These are phyloP conservation scores for Rutstroemia sp. DNA, from an alignment of 2,329 filamentous ascomycete genomes.

Conservation along the genomic window DNA sequence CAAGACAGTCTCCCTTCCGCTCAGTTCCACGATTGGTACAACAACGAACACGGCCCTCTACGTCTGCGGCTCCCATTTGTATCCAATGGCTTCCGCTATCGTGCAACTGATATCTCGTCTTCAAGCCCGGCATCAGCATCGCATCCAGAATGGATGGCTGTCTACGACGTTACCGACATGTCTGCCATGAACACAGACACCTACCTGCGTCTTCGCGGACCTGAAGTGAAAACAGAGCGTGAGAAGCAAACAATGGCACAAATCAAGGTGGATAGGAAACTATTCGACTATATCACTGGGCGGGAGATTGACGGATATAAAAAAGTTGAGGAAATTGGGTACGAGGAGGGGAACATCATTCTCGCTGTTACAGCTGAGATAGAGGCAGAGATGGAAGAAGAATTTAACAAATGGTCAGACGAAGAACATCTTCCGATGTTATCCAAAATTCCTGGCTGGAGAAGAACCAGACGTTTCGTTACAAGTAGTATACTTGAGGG, in stretches of 20 bases:
- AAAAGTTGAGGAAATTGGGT: conserved; percentile 52
- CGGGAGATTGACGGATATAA: conserved; percentile 49
- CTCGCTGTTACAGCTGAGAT: conserved; percentile 51
- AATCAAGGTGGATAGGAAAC: conserved; percentile 60
- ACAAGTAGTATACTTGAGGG: conserved; percentile 54
- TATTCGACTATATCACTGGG: conserved; percentile 60
- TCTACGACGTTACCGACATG: conserved; percentile 78
- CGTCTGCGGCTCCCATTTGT: conserved; percentile 71
- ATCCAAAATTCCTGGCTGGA: conserved; percentile 70
- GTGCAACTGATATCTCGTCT: conserved; percentile 47
- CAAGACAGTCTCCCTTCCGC: conserved; percentile 49
- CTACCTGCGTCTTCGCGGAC: conserved; percentile 59
- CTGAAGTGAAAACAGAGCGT: conserved; percentile 46
- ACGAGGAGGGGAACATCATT: conserved; percentile 52
- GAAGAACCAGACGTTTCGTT: conserved; percentile 63
- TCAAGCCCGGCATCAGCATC: conserved; percentile 25
- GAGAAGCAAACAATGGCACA: conserved; percentile 56
- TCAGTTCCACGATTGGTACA: conserved; percentile 89
- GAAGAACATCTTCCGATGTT: conserved; percentile 70
- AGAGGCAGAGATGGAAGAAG: conserved; percentile 44
- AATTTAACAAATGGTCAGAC: conserved; percentile 61
- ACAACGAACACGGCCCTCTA: conserved; percentile 83
- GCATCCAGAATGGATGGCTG: conserved; percentile 65
- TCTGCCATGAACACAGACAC: conserved; percentile 59
- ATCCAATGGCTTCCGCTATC: conserved; percentile 72